These are phyloP conservation scores for Hypoxylon sp. DNA, from an alignment of 2,329 filamentous ascomycete genomes.

Conservation along the genomic window DNA sequence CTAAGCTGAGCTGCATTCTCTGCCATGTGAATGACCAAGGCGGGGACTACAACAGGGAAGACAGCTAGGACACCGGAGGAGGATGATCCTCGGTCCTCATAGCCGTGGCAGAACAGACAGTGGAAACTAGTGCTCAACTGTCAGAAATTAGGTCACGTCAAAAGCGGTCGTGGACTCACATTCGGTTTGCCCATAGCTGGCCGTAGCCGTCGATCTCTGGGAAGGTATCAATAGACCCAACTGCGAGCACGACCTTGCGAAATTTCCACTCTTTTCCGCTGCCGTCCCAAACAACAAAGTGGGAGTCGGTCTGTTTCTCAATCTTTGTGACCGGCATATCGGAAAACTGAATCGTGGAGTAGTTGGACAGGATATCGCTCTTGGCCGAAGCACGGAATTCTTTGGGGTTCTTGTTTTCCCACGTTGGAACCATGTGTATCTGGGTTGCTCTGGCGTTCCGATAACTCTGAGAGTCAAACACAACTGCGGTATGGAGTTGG, in stretches of 20 bases:
- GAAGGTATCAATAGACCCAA: constrained; percentile 25
- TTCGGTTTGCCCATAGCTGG: constrained; percentile 26
- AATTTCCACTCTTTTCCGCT: constrained; percentile 25
- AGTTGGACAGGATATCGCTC: constrained; percentile 19
- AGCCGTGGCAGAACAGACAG: constrained; percentile 36
- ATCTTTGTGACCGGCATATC: constrained; percentile 26
- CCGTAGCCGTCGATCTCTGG: constrained; percentile 32
- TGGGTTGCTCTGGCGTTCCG: constrained; percentile 22
- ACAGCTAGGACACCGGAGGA: constrained; percentile 31
- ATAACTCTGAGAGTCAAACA: constrained; percentile 33
- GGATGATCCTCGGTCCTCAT: constrained; percentile 29
- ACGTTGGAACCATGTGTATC: constrained; percentile 36
- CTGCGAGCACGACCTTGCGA: constrained; percentile 33
- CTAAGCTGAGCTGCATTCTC: constrained; percentile 32
- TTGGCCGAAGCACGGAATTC: constrained; percentile 23
- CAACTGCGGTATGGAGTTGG: no score
- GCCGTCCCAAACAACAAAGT: constrained; percentile 46
- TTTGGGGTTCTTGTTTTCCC: constrained; percentile 31
- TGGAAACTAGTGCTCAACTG: constrained; percentile 18
- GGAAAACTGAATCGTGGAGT: constrained; percentile 29
- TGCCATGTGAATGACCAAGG: constrained; percentile 26
- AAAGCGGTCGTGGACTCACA: constrained; percentile 22
- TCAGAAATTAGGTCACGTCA: not conserved
- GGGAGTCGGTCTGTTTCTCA: constrained; percentile 28
- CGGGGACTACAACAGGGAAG: constrained; percentile 5